Conservation (phyloP, 768 basidiomycete species). For the Terana coerulea region DNA sequence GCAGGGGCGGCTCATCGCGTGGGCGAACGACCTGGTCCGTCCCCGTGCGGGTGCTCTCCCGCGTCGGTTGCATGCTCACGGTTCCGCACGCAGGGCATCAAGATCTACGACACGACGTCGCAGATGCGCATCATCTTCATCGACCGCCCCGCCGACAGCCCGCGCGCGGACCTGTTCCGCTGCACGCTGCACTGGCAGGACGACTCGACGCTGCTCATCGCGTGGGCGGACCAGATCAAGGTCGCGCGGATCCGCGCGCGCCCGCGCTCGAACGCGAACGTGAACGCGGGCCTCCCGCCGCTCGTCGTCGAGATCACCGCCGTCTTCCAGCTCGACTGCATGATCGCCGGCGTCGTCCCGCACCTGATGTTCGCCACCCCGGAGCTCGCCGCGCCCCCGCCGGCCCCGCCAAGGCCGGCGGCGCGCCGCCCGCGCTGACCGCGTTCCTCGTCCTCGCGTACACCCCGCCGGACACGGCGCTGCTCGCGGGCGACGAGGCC, state of each 20-base stretch:
- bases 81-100: slow-evolving; percentile 64
- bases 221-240: slow-evolving; percentile 93
- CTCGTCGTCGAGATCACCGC: slow-evolving; percentile 85
- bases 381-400: not conserved
- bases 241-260: slow-evolving; percentile 76
- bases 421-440: slow-evolving; percentile 38
- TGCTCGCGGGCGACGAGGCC: slow-evolving; percentile 52
- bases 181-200: slow-evolving; percentile 92
- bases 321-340: slow-evolving; percentile 90
- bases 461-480: slow-evolving; percentile 70
- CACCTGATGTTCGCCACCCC: slow-evolving; percentile 45
- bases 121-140: slow-evolving; percentile 81
- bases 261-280: slow-evolving; percentile 40
- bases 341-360: slow-evolving; percentile 88
- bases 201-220: slow-evolving; percentile 83
- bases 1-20: slow-evolving; percentile 84
- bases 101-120: slow-evolving; percentile 83
- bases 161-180: slow-evolving; percentile 93
- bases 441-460: slow-evolving; percentile 90
- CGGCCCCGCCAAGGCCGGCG: not conserved
- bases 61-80: not conserved
- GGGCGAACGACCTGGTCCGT: slow-evolving; percentile 90
- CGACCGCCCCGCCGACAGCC: slow-evolving; percentile 76
- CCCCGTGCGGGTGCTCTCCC: not conserved
- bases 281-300: slow-evolving; percentile 48